Evolutionary conservation across 1,284 basidiomycete species (phyloP), one percentile per base, ranked within the genome.

Genomic region (Trichosporon faecale): DNA sequence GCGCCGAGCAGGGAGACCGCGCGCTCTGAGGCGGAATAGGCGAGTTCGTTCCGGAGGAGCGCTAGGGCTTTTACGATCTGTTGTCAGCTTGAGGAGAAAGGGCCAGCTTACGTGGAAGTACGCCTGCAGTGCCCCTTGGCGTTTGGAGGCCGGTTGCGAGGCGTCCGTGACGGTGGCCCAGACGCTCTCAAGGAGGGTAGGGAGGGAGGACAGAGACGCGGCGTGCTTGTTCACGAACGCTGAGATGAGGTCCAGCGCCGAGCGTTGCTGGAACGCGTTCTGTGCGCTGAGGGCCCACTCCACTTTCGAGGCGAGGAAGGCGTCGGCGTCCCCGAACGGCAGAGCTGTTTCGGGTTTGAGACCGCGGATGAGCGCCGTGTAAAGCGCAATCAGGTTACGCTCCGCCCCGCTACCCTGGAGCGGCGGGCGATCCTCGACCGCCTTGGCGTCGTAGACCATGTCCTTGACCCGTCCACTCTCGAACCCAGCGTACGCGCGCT

Each of bases 61-160:
- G 94, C 84, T n/a, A 98, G 85, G 0, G 88, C 91, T 80, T 91
- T 93, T 16, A 88, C 86, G 21, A 93, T 86, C 93, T 94, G 74
- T n/a, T 0, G 27, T 67, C 21, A 69, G 65, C 29, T 67, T 29
- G 14, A 65, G 29, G 16, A 12, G 11, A 16, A 0, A 2, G 27
- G 33, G 31, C 8, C 60, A 67, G 66, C 75, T 71, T 16, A 76
- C 77, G 73, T 77, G 66, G 71, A 76, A 46, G 46, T 70, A 77
- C 9, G 69, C 78, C 4, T 70, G 68, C 27, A 82, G 66, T 12
- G 73, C 78, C 14, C 77, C 55, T 25, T 66, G 68, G n/a, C 78
- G 71, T 0, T 70, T 64, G 21, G 74, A 73, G 12, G 73, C 68
- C 12, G 72, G 70, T 52, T 72, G 70, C 11, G 73, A 66, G 3